Evolutionary conservation across 2,329 filamentous ascomycete genomes (phyloP).

Genomic region (Neodidymelliopsis sp.): DNA sequence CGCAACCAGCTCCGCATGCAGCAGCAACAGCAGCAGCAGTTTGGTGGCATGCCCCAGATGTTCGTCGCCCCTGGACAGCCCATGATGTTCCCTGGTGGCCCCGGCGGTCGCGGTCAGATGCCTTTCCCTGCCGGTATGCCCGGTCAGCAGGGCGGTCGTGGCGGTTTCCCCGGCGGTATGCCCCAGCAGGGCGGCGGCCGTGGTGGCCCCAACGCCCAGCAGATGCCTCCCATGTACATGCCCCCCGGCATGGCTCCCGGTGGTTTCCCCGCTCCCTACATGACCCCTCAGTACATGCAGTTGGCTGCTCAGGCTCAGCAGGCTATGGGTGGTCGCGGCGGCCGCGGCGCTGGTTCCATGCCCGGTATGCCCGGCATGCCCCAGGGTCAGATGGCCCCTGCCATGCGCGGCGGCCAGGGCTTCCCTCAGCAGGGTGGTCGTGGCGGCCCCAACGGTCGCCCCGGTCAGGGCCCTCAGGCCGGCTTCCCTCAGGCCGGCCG

Average conservation of each 20-base stretch:
- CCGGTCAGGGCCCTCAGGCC: conserved; percentile 41
- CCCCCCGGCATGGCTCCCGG: conserved; percentile 69
- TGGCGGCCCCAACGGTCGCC: conserved; percentile 41
- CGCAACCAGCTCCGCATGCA: conserved; percentile 99
- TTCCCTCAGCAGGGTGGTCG: conserved; percentile 51
- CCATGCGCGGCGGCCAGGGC: conserved; percentile 52
- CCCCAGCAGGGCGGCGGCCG: conserved; percentile 86
- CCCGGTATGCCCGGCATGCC: conserved; percentile 71
- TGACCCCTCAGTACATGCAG: conserved; percentile 81
- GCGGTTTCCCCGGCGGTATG: conserved; percentile 84
- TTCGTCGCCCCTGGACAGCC: conserved; percentile 89
- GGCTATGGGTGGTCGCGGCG: conserved; percentile 60
- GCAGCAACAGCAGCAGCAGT: conserved; percentile 79
- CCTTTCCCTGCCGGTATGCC: conserved; percentile 69
- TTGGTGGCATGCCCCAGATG: conserved; percentile 69
- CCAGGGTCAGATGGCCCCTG: conserved; percentile 69
- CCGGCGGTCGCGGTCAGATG: conserved; percentile 66
- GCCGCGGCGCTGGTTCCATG: conserved; percentile 69
- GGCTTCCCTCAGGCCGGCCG: conserved; percentile 46
- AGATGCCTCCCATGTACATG: conserved; percentile 87
- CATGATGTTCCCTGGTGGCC: conserved; percentile 65
- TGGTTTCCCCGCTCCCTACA: conserved; percentile 75
- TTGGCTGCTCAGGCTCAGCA: conserved; percentile 77
- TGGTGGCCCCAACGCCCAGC: conserved; percentile 76
- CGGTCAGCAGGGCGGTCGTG: conserved; percentile 79